phyloP scores from a whole-genome alignment of 2,329 filamentous ascomycete species.

The Sclerotinia minor region DNA sequence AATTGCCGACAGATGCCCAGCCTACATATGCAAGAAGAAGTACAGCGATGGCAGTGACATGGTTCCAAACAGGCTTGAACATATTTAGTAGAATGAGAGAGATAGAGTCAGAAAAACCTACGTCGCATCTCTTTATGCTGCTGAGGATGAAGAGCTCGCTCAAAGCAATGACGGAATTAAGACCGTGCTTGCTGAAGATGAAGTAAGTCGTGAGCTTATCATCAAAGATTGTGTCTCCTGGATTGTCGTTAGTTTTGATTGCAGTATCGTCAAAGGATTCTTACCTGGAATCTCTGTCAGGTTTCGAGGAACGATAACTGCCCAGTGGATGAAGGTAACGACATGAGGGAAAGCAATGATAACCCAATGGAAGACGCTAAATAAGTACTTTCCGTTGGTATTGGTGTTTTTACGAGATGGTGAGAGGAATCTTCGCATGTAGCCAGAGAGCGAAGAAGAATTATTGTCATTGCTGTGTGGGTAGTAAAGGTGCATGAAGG shows the following conservation, averaged over 20 bases:
- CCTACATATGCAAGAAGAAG: conserved; percentile 36
- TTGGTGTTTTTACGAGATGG: conserved; percentile 34
- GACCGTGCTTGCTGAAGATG: conserved; percentile 35
- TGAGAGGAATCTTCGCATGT: conserved; percentile 34
- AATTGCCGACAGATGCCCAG: conserved; percentile 40
- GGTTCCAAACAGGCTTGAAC: conserved; percentile 34
- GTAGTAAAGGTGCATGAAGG: conserved; percentile 42
- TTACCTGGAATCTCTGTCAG: conserved; percentile 33
- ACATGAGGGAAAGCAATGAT: conserved; percentile 39
- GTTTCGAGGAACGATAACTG: conserved; percentile 36
- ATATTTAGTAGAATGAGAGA: conserved; percentile 25
- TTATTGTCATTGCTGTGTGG: conserved; percentile 35
- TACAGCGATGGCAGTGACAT: conserved; percentile 33
- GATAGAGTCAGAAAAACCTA: conserved; percentile 29
- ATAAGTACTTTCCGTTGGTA: conserved; percentile 36
- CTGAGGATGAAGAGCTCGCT: conserved; percentile 40
- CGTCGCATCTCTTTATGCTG: conserved; percentile 40
- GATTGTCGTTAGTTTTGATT: conserved; percentile 24
- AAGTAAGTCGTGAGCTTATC: conserved; percentile 35
- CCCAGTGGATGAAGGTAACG: conserved; percentile 40
- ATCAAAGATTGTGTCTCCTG: conserved; percentile 33
- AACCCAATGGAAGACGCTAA: conserved; percentile 42
- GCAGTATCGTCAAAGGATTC: background rate
- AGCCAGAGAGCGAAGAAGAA: conserved; percentile 24
- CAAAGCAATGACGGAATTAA: conserved; percentile 39